A percentile compares a stretch with the other conserved stretches of the same genome.
Evolutionary conservation across 2,329 filamentous ascomycete species (phyloP).

Genomic region (Phaeosphaeriaceae sp.): DNA sequence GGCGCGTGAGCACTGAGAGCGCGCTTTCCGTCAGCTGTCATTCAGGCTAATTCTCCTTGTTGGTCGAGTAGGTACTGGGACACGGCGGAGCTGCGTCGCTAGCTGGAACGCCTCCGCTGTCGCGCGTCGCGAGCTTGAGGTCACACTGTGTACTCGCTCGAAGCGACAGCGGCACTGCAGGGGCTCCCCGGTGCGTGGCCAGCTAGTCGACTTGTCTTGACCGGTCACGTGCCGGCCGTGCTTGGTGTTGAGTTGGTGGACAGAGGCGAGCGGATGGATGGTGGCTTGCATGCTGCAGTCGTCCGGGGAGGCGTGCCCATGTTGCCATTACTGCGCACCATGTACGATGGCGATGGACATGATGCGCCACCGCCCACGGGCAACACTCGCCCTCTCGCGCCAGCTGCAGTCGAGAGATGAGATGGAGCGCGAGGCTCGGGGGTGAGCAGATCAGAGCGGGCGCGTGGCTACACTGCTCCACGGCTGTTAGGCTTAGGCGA

Average conservation of each 20-base stretch:
- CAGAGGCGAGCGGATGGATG: slow-evolving; percentile 11
- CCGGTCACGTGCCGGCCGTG: slow-evolving; percentile 19
- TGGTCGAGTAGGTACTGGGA: slow-evolving; percentile 33
- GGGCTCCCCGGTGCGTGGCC: slow-evolving; percentile 16
- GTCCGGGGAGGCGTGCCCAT: not conserved
- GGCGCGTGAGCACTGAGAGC: slow-evolving; percentile 17
- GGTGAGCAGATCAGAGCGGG: slow-evolving; percentile 35
- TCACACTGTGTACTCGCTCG: slow-evolving; percentile 11
- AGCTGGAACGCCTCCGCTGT: slow-evolving; percentile 15
- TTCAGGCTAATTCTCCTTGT: slow-evolving; percentile 40
- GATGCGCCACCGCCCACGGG: slow-evolving; percentile 15
- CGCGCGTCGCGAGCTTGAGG: slow-evolving; percentile 17
- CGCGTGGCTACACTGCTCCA: not conserved
- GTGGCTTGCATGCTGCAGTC: slow-evolving; percentile 12
- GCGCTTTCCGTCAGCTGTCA: slow-evolving; percentile 24
- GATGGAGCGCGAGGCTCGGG: slow-evolving; percentile 30
- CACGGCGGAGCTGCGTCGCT: slow-evolving; percentile 21
- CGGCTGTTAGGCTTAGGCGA: slow-evolving; percentile 1
- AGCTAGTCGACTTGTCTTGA: slow-evolving; percentile 10
- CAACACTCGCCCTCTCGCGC: slow-evolving; percentile 24
- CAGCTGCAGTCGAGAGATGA: slow-evolving; percentile 36
- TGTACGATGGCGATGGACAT: slow-evolving; percentile 2
- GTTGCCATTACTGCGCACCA: not conserved
- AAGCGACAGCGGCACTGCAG: slow-evolving; percentile 16
- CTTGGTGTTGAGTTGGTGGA: slow-evolving; percentile 7